phyloP scores from a whole-genome alignment of 768 basidiomycete genomes.

The Solioccasus polychromus region DNA sequence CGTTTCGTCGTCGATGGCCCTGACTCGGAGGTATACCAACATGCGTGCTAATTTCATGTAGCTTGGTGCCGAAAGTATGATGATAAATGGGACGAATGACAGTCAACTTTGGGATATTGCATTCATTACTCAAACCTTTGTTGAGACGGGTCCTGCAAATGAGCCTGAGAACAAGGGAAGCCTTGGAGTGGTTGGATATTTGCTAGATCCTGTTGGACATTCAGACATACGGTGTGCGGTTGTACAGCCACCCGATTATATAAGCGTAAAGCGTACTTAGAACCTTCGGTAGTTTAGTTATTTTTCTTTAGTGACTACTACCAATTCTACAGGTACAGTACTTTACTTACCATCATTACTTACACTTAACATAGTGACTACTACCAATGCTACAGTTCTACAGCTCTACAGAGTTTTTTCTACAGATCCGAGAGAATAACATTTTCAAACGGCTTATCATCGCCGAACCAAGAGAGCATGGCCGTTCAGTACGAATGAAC shows the following conservation, averaged over 20 bases:
- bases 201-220: conserved; percentile 76
- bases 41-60: conserved; percentile 93
- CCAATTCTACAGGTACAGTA: too few relatives aligned
- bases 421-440: conserved; percentile 66
- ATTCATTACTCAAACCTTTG: conserved; percentile 92
- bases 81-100: conserved; percentile 95
- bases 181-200: conserved; percentile 70
- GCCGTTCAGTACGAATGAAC: conserved; percentile 88
- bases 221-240: too few relatives aligned
- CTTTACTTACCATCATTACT: too few relatives aligned
- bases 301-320: too few relatives aligned
- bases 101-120: conserved; percentile 92
- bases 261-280: too few relatives aligned
- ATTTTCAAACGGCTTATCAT: conserved; percentile 59
- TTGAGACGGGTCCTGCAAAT: conserved; percentile 79
- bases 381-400: too few relatives aligned
- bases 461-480: conserved; percentile 70
- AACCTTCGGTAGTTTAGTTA: too few relatives aligned
- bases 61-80: conserved; percentile 85
- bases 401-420: too few relatives aligned
- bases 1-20: conserved; percentile 74
- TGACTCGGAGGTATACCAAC: conserved; percentile 70
- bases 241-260: too few relatives aligned
- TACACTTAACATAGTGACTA: too few relatives aligned
- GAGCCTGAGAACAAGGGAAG: conserved; percentile 68